These are phyloP conservation scores for Penicillium salamii DNA, from an alignment of 495 filamentous ascomycete genomes.

Conservation along the genomic window DNA sequence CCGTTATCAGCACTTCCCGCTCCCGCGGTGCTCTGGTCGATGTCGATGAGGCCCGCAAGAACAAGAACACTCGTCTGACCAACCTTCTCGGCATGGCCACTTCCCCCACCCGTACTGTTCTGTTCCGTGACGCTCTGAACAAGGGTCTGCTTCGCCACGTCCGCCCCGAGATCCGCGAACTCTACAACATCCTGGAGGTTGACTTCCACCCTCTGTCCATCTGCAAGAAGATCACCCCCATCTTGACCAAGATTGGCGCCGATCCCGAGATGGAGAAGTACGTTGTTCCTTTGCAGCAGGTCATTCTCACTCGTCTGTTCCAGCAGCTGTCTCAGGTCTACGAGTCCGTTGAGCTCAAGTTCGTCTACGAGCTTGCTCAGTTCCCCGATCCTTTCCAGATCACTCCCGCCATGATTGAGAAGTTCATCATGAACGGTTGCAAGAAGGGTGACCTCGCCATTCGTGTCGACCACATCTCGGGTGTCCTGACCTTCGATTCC, in stretches of 20 bases:
- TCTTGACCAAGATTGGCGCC: conserved; percentile 87
- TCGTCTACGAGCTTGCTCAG: conserved; percentile 88
- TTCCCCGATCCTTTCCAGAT: conserved; percentile 98
- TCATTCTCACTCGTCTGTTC: conserved; percentile 96
- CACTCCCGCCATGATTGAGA: conserved; percentile 86
- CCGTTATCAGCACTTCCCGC: conserved; percentile 96
- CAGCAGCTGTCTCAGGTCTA: conserved; percentile 99
- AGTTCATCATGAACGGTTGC: conserved; percentile 99
- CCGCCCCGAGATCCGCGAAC: conserved; percentile 86
- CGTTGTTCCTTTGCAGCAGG: conserved; percentile 89
- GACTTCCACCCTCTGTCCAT: conserved; percentile 99
- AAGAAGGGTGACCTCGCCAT: conserved; percentile 99
- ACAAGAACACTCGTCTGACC: conserved; percentile 96
- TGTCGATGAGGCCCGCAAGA: conserved; percentile 95
- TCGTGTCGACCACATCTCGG: conserved; percentile 90
- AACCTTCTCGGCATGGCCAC: conserved; percentile 91
- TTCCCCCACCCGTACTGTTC: conserved; percentile 80
- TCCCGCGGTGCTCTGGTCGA: conserved; percentile 94
- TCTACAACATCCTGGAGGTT: conserved; percentile 98
- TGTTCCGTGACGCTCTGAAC: conserved; percentile 94
- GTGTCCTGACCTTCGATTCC: conserved; percentile 93
- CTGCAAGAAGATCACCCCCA: conserved; percentile 98
- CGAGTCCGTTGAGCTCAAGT: conserved; percentile 92
- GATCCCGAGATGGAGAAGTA: conserved; percentile 98
- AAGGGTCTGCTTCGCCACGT: conserved; percentile 91